Evolutionary conservation across 495 filamentous ascomycete genomes (phyloP).

Genomic region (Symbiotaphrina buchneri): DNA sequence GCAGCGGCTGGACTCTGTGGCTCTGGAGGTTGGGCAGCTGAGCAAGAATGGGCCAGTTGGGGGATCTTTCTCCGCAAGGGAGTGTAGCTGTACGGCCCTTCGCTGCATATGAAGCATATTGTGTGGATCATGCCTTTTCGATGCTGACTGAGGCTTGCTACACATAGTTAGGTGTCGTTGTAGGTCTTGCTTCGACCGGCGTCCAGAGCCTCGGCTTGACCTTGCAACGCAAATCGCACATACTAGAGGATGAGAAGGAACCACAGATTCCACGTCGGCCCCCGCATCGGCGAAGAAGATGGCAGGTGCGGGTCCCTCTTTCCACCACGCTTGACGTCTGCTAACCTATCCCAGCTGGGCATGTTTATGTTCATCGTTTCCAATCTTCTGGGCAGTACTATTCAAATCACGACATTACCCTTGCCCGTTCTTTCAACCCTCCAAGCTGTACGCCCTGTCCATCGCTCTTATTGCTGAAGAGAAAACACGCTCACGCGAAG

Average conservation of each 20-base stretch:
- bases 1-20: no score
- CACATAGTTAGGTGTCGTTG: conserved; percentile 64
- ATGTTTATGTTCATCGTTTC: conserved; percentile 94
- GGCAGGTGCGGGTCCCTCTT: conserved; percentile 37
- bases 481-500: conserved; percentile 1
- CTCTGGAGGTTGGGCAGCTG: neutral
- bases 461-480: no score
- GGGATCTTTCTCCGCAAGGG: conserved; percentile 64
- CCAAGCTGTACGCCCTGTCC: conserved; percentile 42
- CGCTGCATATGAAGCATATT: neutral
- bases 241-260: conserved; percentile 86
- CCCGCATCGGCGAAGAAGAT: conserved; percentile 74
- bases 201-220: conserved; percentile 90
- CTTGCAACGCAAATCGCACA: conserved; percentile 95
- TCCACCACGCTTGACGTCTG: neutral
- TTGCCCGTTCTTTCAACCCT: conserved; percentile 87
- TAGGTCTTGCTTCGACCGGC: conserved; percentile 80
- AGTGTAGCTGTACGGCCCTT: conserved; percentile 52
- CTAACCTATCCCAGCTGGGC: conserved; percentile 29
- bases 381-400: conserved; percentile 83
- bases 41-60: conserved; percentile 43
- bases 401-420: conserved; percentile 93
- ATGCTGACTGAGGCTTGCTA: neutral
- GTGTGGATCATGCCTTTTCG: neutral
- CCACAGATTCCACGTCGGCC: conserved; percentile 60